A percentile compares a stretch with the other conserved stretches of the same genome.
Conservation (phyloP, 345 rosid genomes). For the Toxicodendron radicans region DNA sequence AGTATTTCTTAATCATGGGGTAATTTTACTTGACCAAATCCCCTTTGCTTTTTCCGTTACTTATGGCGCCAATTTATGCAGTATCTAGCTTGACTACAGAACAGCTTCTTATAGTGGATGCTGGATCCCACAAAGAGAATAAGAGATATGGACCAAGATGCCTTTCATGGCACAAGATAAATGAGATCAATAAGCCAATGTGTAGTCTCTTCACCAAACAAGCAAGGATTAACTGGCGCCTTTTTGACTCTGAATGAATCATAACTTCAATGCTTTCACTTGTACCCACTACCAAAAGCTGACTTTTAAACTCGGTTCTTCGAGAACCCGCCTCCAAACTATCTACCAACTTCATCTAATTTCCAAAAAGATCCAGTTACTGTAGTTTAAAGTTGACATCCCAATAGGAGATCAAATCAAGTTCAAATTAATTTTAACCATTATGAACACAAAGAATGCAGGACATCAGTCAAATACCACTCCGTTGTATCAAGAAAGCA, state of each 20-base stretch:
- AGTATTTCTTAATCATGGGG: neutral
- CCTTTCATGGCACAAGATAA: neutral
- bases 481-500: neutral
- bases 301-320: neutral
- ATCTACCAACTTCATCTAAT: neutral
- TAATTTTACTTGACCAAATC: conserved; percentile 12
- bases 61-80: conserved; percentile 29
- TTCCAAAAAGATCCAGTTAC: neutral
- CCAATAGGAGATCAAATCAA: neutral
- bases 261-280: neutral
- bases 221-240: neutral
- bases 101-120: conserved; percentile 12
- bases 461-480: neutral
- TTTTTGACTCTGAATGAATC: neutral
- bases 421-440: neutral
- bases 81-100: conserved; percentile 3
- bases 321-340: neutral
- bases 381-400: neutral
- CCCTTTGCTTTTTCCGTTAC: conserved; percentile 31
- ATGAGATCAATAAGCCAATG: neutral
- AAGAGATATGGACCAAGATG: neutral
- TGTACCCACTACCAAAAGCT: neutral
- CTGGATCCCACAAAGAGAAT: conserved; percentile 17
- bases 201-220: neutral
- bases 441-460: neutral